A percentile compares a stretch with the other conserved stretches of the same genome.
These are phyloP conservation scores for Solanum hybrid DNA, from an alignment of 305 asterid species.

Conservation along the genomic window DNA sequence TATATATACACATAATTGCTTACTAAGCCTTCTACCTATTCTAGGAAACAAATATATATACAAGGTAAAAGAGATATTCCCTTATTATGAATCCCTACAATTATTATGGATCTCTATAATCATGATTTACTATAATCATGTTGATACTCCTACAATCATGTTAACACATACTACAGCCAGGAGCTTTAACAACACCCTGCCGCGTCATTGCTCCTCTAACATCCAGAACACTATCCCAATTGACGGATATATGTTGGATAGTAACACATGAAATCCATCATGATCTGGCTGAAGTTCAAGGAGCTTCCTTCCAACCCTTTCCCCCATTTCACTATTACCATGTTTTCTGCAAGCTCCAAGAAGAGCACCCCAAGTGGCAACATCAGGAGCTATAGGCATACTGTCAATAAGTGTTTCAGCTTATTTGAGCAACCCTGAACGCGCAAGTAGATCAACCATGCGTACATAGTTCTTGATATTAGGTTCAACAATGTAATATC, in stretches of 20 bases:
- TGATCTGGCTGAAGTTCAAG: constrained; percentile 67
- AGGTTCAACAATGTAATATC: constrained; percentile 45
- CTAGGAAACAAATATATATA: too few species aligned
- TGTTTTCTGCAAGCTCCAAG: constrained; percentile 82
- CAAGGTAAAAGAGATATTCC: too few species aligned
- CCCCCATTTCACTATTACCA: constrained; percentile 72
- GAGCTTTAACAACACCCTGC: constrained; percentile 58
- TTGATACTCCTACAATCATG: too few species aligned
- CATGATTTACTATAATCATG: too few species aligned
- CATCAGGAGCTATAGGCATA: constrained; percentile 88
- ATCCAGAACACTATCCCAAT: constrained; percentile 56
- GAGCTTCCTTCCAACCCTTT: constrained; percentile 62
- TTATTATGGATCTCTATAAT: too few species aligned
- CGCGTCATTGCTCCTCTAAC: constrained; percentile 54
- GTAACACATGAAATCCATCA: constrained; percentile 71
- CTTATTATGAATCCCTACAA: too few species aligned
- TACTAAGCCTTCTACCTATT: too few species aligned
- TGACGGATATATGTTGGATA: constrained; percentile 78
- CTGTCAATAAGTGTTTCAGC: constrained; percentile 52
- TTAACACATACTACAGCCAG: constrained; percentile 50
- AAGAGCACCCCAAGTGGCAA: constrained; percentile 82
- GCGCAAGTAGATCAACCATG: constrained; percentile 80
- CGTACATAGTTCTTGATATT: constrained; percentile 76
- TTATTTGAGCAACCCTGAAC: constrained; percentile 58
- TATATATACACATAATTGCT: too few species aligned